A percentile compares a stretch with the other conserved stretches of the same genome.
Conservation (phyloP, 2,329 filamentous ascomycete genomes). For the Aureobasidium sp. region DNA sequence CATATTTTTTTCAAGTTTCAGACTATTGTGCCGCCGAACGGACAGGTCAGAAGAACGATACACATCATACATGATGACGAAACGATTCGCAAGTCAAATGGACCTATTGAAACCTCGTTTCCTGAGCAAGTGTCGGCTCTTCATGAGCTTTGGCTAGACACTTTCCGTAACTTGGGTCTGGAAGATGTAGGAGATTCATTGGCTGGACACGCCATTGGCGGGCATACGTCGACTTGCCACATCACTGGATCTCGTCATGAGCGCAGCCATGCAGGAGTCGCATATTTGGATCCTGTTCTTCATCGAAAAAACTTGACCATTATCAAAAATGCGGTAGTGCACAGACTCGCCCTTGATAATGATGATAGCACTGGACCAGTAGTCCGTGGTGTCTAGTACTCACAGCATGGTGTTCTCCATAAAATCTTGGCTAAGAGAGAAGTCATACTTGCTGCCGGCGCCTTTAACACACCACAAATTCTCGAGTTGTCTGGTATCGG, state of each 20-base stretch:
- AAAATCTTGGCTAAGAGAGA: slow-evolving; percentile 30
- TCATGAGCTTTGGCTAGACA: slow-evolving; percentile 17
- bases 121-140: slow-evolving; percentile 10
- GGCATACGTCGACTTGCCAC: slow-evolving; percentile 8
- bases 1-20: slow-evolving; percentile 29
- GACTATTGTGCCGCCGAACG: slow-evolving; percentile 17
- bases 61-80: slow-evolving; percentile 8
- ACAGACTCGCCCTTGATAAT: slow-evolving; percentile 16
- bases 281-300: slow-evolving; percentile 18
- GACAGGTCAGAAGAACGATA: neutral
- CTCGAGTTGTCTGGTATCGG: slow-evolving; percentile 54
- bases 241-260: slow-evolving; percentile 4
- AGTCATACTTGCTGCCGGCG: slow-evolving; percentile 51
- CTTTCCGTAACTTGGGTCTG: slow-evolving; percentile 15
- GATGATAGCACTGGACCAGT: neutral
- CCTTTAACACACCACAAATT: slow-evolving; percentile 49
- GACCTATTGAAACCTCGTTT: slow-evolving; percentile 16
- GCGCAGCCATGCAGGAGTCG: slow-evolving; percentile 20
- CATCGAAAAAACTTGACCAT: slow-evolving; percentile 17
- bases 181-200: slow-evolving; percentile 16
- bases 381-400: slow-evolving; percentile 9
- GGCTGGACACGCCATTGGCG: slow-evolving; percentile 18
- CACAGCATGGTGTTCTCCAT: neutral
- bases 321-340: slow-evolving; percentile 16
- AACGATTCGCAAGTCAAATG: slow-evolving; percentile 1